Percentiles rank a stretch among this genome's conserved stretches.
Conservation (phyloP, 1,139 yeast species). For the Ogataea hybrid region DNA sequence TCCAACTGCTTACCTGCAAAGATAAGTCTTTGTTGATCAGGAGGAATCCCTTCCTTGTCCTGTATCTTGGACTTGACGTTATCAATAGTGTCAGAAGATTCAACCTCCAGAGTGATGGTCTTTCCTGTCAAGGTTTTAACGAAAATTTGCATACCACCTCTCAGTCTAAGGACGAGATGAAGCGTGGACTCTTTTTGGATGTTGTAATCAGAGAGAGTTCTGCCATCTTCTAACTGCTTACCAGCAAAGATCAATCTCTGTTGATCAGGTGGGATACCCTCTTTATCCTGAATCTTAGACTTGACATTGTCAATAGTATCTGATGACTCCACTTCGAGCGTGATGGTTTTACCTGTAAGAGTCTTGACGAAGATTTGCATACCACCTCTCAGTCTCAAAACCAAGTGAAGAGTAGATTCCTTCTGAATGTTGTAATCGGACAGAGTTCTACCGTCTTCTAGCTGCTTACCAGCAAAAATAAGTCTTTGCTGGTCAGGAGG, state of each 20-base stretch:
- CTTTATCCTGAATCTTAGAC: slow-evolving; percentile 82
- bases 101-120: slow-evolving; percentile 77
- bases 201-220: slow-evolving; percentile 86
- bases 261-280: slow-evolving; percentile 86
- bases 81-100: slow-evolving; percentile 82
- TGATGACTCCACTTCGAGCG: slow-evolving; percentile 76
- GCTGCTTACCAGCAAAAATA: slow-evolving; percentile 83
- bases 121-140: slow-evolving; percentile 79
- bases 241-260: slow-evolving; percentile 84
- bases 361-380: slow-evolving; percentile 82
- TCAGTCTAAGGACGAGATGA: slow-evolving; percentile 80
- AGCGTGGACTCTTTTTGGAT: slow-evolving; percentile 87
- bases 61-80: slow-evolving; percentile 82
- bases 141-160: slow-evolving; percentile 77
- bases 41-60: slow-evolving; percentile 87
- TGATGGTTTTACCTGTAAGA: slow-evolving; percentile 76
- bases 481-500: slow-evolving; percentile 87
- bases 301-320: slow-evolving; percentile 77
- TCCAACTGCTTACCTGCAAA: slow-evolving; percentile 87
- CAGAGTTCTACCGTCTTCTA: slow-evolving; percentile 84
- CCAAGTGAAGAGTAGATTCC: slow-evolving; percentile 84
- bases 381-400: slow-evolving; percentile 75
- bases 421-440: slow-evolving; percentile 90
- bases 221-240: slow-evolving; percentile 86
- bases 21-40: slow-evolving; percentile 82